Conservation (phyloP, 768 basidiomycete species). For the Termitomyces titanicus region DNA sequence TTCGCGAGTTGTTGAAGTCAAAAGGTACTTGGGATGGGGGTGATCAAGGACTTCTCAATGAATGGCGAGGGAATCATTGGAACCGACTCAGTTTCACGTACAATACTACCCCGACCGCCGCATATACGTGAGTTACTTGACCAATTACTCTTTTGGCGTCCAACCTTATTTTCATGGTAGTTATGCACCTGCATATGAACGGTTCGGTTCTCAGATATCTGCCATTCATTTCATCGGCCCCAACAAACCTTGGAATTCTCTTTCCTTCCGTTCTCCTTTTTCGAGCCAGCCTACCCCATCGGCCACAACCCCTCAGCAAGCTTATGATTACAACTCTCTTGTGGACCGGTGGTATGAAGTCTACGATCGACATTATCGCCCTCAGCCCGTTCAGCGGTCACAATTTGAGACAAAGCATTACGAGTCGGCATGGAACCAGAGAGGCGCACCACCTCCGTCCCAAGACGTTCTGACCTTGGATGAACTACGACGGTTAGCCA, state of each 20-base stretch:
- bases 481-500: conserved; percentile 57
- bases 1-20: conserved; percentile 65
- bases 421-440: conserved; percentile 72
- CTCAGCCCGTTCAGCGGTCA: conserved; percentile 39
- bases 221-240: conserved; percentile 93
- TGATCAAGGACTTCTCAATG: conserved; percentile 97
- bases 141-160: conserved; percentile 18
- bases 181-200: conserved; percentile 95
- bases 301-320: conserved; percentile 34
- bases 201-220: conserved; percentile 84
- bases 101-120: conserved; percentile 97
- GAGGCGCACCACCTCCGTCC: conserved; percentile 19
- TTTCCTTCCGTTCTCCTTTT: conserved; percentile 66
- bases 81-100: conserved; percentile 95
- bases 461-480: conserved; percentile 50
- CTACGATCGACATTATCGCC: conserved; percentile 85
- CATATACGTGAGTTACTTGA: conserved; percentile 75
- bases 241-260: conserved; percentile 91
- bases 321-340: conserved; percentile 77
- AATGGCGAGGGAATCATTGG: conserved; percentile 88
- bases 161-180: conserved; percentile 38
- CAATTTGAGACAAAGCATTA: conserved; percentile 67
- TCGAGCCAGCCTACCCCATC: conserved; percentile 22
- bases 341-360: conserved; percentile 89
- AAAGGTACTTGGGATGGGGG: conserved; percentile 96